Conservation (phyloP, 169 alveolate species). For the Plasmodium billcollinsi region DNA sequence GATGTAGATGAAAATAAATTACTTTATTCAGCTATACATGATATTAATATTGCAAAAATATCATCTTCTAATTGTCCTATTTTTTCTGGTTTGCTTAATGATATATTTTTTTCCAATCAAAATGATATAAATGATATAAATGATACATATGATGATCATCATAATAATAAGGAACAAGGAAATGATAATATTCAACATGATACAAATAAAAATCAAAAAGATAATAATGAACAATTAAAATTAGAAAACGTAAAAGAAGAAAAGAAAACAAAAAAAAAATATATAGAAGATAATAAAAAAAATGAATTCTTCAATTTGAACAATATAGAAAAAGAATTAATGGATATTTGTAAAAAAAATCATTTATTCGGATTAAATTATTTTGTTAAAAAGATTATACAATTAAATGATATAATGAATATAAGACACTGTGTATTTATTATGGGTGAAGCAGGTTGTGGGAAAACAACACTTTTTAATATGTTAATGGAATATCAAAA, state of each 20-base stretch:
- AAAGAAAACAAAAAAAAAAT: neutral
- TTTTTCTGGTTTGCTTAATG: constrained; percentile 92
- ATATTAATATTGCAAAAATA: constrained; percentile 86
- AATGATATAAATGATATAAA: neutral
- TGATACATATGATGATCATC: neutral
- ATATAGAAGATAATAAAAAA: neutral
- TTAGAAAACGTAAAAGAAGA: neutral
- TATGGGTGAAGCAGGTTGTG: constrained; percentile 97
- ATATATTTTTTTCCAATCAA: constrained; percentile 92
- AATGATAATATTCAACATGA: neutral
- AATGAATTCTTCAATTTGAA: constrained; percentile 11
- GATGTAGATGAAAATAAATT: constrained; percentile 93
- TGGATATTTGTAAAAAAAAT: constrained; percentile 55
- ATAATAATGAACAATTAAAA: neutral
- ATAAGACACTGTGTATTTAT: constrained; percentile 97
- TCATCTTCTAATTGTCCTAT: constrained; percentile 80
- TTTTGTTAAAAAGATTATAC: constrained; percentile 93
- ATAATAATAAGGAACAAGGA: neutral
- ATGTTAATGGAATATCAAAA: constrained; percentile 95
- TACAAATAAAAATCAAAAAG: neutral
- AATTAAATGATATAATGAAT: constrained; percentile 93
- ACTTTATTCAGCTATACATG: constrained; percentile 84
- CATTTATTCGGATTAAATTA: constrained; percentile 81
- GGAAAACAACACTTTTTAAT: constrained; percentile 94
- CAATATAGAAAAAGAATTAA: constrained; percentile 28